Evolutionary conservation across 371 early-diverging fungal genomes (phyloP).

Genomic region (Chytridium lagenaria): DNA sequence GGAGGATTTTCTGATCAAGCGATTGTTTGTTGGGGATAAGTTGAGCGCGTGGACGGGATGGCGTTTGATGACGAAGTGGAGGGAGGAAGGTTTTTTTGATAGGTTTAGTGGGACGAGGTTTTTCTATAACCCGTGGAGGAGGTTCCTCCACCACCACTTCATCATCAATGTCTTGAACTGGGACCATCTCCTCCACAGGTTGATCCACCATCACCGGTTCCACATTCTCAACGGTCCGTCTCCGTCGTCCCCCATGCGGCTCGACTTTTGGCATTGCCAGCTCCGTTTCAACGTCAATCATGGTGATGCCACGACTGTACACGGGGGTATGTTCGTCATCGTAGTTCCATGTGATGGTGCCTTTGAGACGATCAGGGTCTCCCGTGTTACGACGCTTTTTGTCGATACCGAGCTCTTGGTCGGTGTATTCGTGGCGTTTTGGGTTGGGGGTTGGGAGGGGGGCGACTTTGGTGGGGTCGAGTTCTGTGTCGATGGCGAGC

Average conservation of each 20-base stretch:
- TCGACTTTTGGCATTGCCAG: constrained; percentile 1
- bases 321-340: not conserved
- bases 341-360: not conserved
- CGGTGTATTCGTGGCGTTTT: constrained; percentile 1
- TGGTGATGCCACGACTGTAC: constrained; percentile 12
- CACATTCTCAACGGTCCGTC: no score
- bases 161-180: not conserved
- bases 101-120: not conserved
- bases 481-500: constrained; percentile 5
- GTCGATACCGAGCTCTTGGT: constrained; percentile 10
- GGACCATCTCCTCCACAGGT: not conserved
- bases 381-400: not conserved
- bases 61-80: not conserved
- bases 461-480: constrained; percentile 5
- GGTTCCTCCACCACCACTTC: not conserved
- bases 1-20: not conserved
- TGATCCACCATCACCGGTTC: not conserved
- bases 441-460: not conserved
- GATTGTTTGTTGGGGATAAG: constrained; percentile 8
- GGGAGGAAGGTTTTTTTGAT: not conserved
- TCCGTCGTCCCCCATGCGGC: not conserved
- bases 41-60: not conserved
- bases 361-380: constrained; percentile 9
- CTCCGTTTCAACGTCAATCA: constrained; percentile 12
- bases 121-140: not conserved